These are phyloP conservation scores for Simplicillium aogashimaense DNA, from an alignment of 2,329 filamentous ascomycete genomes.

Conservation along the genomic window DNA sequence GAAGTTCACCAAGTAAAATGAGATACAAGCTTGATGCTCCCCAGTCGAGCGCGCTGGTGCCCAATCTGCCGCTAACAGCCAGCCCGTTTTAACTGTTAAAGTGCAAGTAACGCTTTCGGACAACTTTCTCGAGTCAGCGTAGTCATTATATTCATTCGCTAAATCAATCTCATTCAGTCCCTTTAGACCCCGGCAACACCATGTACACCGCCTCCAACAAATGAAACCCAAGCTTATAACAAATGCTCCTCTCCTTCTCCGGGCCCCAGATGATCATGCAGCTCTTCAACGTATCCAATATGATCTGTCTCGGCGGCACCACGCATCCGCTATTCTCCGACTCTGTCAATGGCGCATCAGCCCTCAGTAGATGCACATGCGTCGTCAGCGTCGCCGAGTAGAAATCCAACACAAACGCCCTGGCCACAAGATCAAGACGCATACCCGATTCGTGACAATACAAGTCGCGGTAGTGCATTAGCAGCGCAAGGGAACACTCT, in stretches of 20 bases:
- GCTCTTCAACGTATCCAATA: constrained; percentile 20
- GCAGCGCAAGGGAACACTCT: constrained; percentile 23
- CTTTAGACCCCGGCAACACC: constrained; percentile 13
- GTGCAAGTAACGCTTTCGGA: no score
- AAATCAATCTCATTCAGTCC: no score
- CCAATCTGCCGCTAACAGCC: no score
- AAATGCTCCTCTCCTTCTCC: constrained; percentile 22
- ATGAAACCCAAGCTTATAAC: constrained; percentile 22
- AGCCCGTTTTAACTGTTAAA: no score
- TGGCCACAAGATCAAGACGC: constrained; percentile 19
- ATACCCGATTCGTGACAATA: constrained; percentile 16
- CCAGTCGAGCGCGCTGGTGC: no score
- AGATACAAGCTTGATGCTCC: no score
- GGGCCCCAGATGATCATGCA: constrained; percentile 25
- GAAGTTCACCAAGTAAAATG: no score
- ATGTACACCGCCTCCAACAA: constrained; percentile 17
- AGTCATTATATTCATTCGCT: no score
- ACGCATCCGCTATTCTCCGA: constrained; percentile 15
- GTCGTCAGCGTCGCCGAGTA: constrained; percentile 24
- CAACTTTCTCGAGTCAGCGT: no score
- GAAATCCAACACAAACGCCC: constrained; percentile 23
- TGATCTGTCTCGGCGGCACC: constrained; percentile 23
- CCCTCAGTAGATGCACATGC: constrained; percentile 21
- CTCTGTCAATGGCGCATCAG: constrained; percentile 21
- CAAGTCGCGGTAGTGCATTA: constrained; percentile 24